Conservation (phyloP, 2,329 filamentous ascomycete species). For the Penicillium capsulatum region DNA sequence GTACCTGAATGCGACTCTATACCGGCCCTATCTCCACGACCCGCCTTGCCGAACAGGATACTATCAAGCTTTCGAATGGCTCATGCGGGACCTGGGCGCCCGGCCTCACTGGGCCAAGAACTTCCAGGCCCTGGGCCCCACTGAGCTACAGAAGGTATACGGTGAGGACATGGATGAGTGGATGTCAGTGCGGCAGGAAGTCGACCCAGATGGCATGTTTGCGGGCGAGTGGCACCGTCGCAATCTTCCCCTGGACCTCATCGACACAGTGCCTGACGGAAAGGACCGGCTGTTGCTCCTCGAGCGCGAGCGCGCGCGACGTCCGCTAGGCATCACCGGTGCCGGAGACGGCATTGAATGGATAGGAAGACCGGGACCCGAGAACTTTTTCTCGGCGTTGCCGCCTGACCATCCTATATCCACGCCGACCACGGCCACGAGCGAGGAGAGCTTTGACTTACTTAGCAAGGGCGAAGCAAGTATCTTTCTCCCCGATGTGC, state of each 20-base stretch:
- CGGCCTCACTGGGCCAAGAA: slow-evolving; percentile 93
- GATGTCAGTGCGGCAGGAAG: slow-evolving; percentile 62
- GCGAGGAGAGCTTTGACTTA: too few species aligned
- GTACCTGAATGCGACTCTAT: slow-evolving; percentile 86
- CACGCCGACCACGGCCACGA: too few species aligned
- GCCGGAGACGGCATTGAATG: too few species aligned
- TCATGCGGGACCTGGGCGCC: slow-evolving; percentile 81
- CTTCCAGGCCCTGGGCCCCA: slow-evolving; percentile 58
- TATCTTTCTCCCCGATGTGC: too few species aligned
- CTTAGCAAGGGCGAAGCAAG: too few species aligned
- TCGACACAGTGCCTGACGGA: slow-evolving; percentile 13
- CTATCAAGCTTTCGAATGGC: slow-evolving; percentile 84
- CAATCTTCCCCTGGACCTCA: slow-evolving; percentile 50
- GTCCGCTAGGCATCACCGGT: slow-evolving; percentile 5
- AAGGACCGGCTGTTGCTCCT: slow-evolving; percentile 34
- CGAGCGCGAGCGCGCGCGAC: slow-evolving; percentile 42
- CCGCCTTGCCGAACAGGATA: slow-evolving; percentile 73
- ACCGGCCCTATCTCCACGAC: slow-evolving; percentile 73
- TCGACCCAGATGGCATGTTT: slow-evolving; percentile 81
- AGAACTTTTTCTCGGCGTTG: too few species aligned
- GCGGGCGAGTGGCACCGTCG: slow-evolving; percentile 84
- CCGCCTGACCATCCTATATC: too few species aligned
- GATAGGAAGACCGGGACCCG: too few species aligned
- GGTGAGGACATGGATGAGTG: slow-evolving; percentile 63
- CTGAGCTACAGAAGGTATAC: slow-evolving; percentile 64